Conservation (phyloP, 371 early-diverging fungal genomes). For the Phascolomyces articulosus region DNA sequence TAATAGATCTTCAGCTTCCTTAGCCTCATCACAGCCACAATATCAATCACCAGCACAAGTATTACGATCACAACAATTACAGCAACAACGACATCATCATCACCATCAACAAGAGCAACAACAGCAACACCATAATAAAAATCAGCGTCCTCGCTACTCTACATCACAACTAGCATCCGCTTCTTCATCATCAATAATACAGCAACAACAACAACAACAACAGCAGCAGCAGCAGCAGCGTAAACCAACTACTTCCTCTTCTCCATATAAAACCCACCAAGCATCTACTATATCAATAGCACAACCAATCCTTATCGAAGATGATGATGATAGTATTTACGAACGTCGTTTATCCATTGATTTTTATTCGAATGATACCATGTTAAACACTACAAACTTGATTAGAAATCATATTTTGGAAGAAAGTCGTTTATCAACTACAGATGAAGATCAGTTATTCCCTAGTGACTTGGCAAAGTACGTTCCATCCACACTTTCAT, state of each 20-base stretch:
- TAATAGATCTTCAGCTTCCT: neutral
- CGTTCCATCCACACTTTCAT: constrained; percentile 13
- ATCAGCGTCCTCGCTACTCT: neutral
- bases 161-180: neutral
- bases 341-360: constrained; percentile 10
- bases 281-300: neutral
- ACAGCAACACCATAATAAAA: neutral
- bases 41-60: neutral
- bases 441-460: constrained; percentile 6
- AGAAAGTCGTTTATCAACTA: constrained; percentile 1
- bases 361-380: constrained; percentile 14
- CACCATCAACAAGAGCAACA: neutral
- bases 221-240: no score
- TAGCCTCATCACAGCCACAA: neutral
- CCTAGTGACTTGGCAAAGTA: constrained; percentile 8
- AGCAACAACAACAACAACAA: neutral
- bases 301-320: neutral
- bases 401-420: constrained; percentile 1
- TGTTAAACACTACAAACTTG: neutral
- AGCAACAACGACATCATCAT: neutral
- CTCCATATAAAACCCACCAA: neutral
- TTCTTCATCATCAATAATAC: neutral
- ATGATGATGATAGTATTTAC: neutral
- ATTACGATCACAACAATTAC: constrained; percentile 11
- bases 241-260: no score